Evolutionary conservation across 2,329 filamentous ascomycete species (phyloP).

Genomic region (Ophiostoma ulmi): DNA sequence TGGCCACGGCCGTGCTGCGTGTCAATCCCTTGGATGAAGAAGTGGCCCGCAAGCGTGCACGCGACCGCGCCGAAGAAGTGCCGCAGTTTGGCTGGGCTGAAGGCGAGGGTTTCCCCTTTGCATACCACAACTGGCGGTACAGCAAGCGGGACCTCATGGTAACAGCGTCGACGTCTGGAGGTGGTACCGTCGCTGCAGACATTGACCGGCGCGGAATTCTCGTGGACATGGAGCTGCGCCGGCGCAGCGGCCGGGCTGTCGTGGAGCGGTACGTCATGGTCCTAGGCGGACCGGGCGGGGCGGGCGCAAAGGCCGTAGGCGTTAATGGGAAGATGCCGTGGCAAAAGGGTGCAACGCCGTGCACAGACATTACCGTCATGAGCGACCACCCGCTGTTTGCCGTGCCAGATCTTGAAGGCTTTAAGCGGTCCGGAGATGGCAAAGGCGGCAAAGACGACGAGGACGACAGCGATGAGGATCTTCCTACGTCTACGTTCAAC

Average conservation of each 20-base stretch:
- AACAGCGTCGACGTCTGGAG: slow-evolving; percentile 30
- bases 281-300: slow-evolving; percentile 28
- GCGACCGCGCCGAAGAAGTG: slow-evolving; percentile 66
- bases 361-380: slow-evolving; percentile 52
- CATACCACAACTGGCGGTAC: slow-evolving; percentile 45
- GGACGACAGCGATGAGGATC: slow-evolving; percentile 35
- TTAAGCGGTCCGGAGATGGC: slow-evolving; percentile 29
- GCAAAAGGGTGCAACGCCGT: slow-evolving; percentile 20
- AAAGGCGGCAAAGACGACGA: slow-evolving; percentile 37
- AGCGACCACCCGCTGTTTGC: slow-evolving; percentile 71
- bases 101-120: slow-evolving; percentile 73
- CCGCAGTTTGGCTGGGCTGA: slow-evolving; percentile 76
- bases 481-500: slow-evolving; percentile 73
- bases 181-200: neutral
- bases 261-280: slow-evolving; percentile 58
- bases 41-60: slow-evolving; percentile 67
- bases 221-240: slow-evolving; percentile 77
- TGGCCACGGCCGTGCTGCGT: slow-evolving; percentile 81
- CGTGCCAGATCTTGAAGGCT: slow-evolving; percentile 36
- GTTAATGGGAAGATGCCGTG: slow-evolving; percentile 14
- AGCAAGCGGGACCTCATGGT: slow-evolving; percentile 18
- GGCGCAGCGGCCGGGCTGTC: slow-evolving; percentile 74
- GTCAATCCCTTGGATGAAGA: slow-evolving; percentile 69
- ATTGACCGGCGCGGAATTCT: slow-evolving; percentile 53
- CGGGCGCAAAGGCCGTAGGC: neutral